phyloP scores from a whole-genome alignment of 306 rosid genomes.

The Prinsepia uniflora region DNA sequence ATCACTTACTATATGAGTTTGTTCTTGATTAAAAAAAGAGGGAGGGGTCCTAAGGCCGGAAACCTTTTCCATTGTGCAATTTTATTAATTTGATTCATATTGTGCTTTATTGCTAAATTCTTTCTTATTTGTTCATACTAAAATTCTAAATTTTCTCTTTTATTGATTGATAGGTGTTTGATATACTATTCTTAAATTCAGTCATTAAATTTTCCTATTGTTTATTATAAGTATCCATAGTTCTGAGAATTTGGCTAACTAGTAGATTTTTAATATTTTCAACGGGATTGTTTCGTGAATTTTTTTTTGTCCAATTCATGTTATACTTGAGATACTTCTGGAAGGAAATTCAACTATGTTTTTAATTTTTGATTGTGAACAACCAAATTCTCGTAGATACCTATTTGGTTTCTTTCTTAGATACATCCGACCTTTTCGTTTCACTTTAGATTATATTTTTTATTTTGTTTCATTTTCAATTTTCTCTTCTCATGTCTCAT shows the following conservation, averaged over 20 bases:
- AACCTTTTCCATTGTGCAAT: neutral
- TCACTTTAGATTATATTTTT: too few relatives aligned
- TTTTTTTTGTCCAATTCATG: neutral
- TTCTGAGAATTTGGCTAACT: neutral
- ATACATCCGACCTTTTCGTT: too few relatives aligned
- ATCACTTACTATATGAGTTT: too few relatives aligned
- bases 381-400: too few relatives aligned
- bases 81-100: neutral
- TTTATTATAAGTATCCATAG: neutral
- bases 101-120: neutral
- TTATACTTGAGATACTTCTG: neutral
- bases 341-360: neutral
- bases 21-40: too few relatives aligned
- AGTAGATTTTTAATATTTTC: neutral
- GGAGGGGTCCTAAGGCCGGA: too few relatives aligned
- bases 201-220: neutral
- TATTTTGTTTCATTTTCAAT: too few relatives aligned
- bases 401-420: too few relatives aligned
- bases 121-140: neutral
- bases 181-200: neutral
- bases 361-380: neutral
- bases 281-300: neutral
- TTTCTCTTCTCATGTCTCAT: too few relatives aligned
- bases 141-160: neutral
- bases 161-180: neutral